phyloP scores from a whole-genome alignment of 192 early-diverging fungal species.

The Phlyctochytrium arcticum region DNA sequence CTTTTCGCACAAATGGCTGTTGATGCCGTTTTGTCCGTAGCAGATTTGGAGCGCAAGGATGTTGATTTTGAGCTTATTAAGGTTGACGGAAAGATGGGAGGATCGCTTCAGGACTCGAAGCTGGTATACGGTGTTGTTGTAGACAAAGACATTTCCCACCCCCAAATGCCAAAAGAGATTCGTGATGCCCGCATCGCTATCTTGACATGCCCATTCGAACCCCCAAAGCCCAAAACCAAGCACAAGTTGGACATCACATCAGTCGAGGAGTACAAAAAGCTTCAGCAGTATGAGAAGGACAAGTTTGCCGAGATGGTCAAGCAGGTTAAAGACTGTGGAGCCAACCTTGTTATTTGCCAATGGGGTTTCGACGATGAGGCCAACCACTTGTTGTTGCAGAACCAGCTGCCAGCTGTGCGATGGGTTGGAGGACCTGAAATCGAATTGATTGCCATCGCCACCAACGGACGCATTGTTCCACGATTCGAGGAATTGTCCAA shows the following conservation, averaged over 20 bases:
- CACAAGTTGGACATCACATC: constrained; percentile 98
- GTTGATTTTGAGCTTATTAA: constrained; percentile 99
- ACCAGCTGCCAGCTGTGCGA: constrained; percentile 93
- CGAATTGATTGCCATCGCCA: constrained; percentile 99
- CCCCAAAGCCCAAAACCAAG: constrained; percentile 99
- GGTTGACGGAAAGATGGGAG: constrained; percentile 98
- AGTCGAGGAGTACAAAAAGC: constrained; percentile 97
- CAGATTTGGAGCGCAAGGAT: constrained; percentile 97
- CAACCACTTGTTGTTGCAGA: constrained; percentile 97
- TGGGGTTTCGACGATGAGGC: constrained; percentile 99
- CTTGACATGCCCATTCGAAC: constrained; percentile 98
- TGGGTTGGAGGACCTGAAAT: constrained; percentile 99
- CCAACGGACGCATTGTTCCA: constrained; percentile 99
- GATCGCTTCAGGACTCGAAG: constrained; percentile 87
- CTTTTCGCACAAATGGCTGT: constrained; percentile 98
- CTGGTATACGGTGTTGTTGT: constrained; percentile 97
- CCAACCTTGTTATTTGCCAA: constrained; percentile 98
- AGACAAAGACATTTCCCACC: constrained; percentile 99
- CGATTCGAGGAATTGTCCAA: constrained; percentile 91
- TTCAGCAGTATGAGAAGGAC: constrained; percentile 92
- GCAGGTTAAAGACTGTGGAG: constrained; percentile 95
- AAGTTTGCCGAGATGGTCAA: constrained; percentile 98
- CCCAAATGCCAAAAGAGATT: constrained; percentile 98
- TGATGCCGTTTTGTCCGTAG: constrained; percentile 94
- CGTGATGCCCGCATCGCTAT: constrained; percentile 96